phyloP scores from a whole-genome alignment of 2,329 filamentous ascomycete genomes.

The Hypoxylon sp. region DNA sequence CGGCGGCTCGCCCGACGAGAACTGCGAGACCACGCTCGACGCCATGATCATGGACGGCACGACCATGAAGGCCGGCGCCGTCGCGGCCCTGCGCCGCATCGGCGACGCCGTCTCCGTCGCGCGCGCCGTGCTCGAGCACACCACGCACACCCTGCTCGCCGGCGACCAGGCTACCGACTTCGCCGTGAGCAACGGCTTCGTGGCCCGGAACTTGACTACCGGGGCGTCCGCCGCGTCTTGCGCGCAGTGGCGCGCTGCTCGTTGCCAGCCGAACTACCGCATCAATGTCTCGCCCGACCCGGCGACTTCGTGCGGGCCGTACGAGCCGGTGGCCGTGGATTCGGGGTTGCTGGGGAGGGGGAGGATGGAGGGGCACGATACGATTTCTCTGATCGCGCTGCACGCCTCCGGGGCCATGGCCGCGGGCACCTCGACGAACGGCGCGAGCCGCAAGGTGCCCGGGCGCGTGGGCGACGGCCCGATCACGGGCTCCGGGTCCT shows the following conservation, averaged over 20 bases:
- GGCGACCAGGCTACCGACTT: slow-evolving; percentile 67
- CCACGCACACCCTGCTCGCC: slow-evolving; percentile 63
- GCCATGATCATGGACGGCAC: slow-evolving; percentile 70
- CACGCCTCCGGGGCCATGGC: slow-evolving; percentile 61
- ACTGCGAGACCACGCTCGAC: slow-evolving; percentile 69
- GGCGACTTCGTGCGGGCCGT: slow-evolving; percentile 60
- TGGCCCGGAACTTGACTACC: slow-evolving; percentile 59
- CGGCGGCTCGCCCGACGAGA: slow-evolving; percentile 67
- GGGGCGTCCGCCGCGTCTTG: slow-evolving; percentile 56
- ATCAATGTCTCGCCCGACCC: slow-evolving; percentile 61
- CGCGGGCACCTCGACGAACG: slow-evolving; percentile 68
- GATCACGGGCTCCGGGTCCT: slow-evolving; percentile 66
- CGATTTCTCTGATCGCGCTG: slow-evolving; percentile 65
- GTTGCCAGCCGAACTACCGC: slow-evolving; percentile 66
- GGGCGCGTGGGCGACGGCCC: slow-evolving; percentile 68
- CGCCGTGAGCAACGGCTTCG: slow-evolving; percentile 65
- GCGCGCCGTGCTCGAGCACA: slow-evolving; percentile 63
- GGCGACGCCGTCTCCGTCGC: slow-evolving; percentile 64
- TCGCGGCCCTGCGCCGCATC: slow-evolving; percentile 64
- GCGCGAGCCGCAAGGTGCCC: slow-evolving; percentile 65
- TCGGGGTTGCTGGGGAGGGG: slow-evolving; percentile 32
- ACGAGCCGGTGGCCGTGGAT: slow-evolving; percentile 52
- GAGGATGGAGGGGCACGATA: slow-evolving; percentile 58
- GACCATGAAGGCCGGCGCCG: slow-evolving; percentile 66
- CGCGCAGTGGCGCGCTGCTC: slow-evolving; percentile 56